Evolutionary conservation across 2,329 filamentous ascomycete genomes (phyloP), one percentile per base, ranked within the genome.

Genomic region (Fusarium palustre): DNA sequence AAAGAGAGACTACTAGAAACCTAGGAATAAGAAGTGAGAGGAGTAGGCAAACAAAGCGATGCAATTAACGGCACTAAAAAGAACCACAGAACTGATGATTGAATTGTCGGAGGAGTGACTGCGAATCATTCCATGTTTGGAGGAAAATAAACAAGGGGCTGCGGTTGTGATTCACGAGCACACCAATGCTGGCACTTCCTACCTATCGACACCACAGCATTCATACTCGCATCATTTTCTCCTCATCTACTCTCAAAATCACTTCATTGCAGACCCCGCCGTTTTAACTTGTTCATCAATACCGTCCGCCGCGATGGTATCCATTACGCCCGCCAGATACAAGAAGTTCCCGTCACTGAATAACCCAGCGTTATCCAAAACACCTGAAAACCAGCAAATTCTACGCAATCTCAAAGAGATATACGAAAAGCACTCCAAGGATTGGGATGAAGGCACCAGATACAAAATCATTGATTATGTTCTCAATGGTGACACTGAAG

Each of bases 361-460:
- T 18, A 25, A 36, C 15, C 22, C 20, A 6, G 20, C 9, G 16
- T 6, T 46, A 16, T 18, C 39, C 15, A n/a, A 22, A 11, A 6
- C 8, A 15, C 33, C 31, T 1, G n/a, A n/a, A 3, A 31, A 55
- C 9, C 33, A 41, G 18, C n/a, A 33, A 15, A 20, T 13, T 2
- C 4, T 47, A 16, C 11, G 15, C 3, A 25, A 24, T 4, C 16
- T 59, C 20, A 59, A 47, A 24, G 4, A 28, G 3, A 13, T 47
- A 15, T 59, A 53, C 22, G 33, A 59, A 11, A 12, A 46, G 1
- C 28, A 55, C 20, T 55, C 56, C 22, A 15, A 55, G 10, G 5
- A 25, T n/a, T 59, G 56, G 56, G 56, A 59, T 24, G 11, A 15
- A 7, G 41, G n/a, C 3, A 59, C 49, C 6, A 42, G 53, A 18